A percentile compares a stretch with the other conserved stretches of the same genome.
These are phyloP conservation scores for Pseudogymnoascus sp. DNA, from an alignment of 2,329 filamentous ascomycete species.

Conservation along the genomic window DNA sequence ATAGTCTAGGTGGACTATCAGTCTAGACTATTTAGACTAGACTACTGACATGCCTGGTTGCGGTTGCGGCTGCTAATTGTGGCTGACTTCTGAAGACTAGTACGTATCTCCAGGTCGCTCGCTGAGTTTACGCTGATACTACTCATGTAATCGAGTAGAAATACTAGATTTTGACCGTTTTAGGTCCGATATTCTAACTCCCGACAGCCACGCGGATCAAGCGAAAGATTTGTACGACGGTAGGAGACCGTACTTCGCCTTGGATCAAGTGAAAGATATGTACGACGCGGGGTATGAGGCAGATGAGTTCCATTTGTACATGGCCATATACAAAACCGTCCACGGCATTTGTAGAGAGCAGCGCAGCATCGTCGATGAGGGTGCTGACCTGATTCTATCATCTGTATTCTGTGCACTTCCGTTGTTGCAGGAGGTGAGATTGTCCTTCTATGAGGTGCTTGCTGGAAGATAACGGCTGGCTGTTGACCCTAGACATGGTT, in stretches of 20 bases:
- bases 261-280: constrained; percentile 13
- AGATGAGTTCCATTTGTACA: constrained; percentile 13
- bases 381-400: constrained; percentile 13
- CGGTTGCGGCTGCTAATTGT: no score
- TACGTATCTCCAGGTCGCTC: background rate
- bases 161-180: constrained; percentile 13
- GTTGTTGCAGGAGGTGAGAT: constrained; percentile 3
- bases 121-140: background rate
- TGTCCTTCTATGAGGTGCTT: constrained; percentile 12
- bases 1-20: no score
- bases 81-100: no score
- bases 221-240: constrained; percentile 12
- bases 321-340: constrained; percentile 13
- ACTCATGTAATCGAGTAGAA: background rate
- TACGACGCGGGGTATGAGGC: constrained; percentile 10
- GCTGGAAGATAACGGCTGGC: background rate
- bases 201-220: constrained; percentile 12
- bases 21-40: no score
- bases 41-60: no score
- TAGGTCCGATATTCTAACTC: constrained; percentile 14
- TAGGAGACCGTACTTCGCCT: no score
- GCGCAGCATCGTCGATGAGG: constrained; percentile 11
- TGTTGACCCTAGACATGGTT: no score
- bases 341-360: constrained; percentile 12
- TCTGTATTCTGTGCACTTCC: background rate